phyloP scores from a whole-genome alignment of 371 early-diverging fungal species.

The Chytridiales sp. region DNA sequence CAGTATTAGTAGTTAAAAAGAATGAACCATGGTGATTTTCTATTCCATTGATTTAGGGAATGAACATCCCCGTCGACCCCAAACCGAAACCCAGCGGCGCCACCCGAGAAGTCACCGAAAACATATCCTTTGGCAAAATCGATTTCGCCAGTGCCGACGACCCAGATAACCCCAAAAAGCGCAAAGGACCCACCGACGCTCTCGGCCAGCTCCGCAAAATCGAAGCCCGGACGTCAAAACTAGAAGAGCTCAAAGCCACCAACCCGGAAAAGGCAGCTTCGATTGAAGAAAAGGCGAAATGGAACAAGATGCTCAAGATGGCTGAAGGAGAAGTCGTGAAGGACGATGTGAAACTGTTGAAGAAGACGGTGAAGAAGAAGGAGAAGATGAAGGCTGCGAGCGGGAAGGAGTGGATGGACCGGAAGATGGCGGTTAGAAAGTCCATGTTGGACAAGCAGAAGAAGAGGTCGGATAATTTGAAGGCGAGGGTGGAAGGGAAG shows the following conservation, averaged over 20 bases:
- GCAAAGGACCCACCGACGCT: constrained; percentile 73
- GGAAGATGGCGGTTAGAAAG: constrained; percentile 64
- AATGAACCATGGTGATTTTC: too few species aligned
- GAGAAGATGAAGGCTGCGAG: constrained; percentile 82
- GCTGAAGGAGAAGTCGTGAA: constrained; percentile 88
- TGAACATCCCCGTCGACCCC: too few species aligned
- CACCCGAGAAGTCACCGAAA: constrained; percentile 4
- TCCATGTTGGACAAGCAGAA: constrained; percentile 65
- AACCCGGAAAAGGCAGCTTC: constrained; percentile 70
- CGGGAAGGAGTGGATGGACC: constrained; percentile 77
- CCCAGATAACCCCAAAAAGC: constrained; percentile 54
- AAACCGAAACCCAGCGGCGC: too few species aligned
- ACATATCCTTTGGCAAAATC: constrained; percentile 70
- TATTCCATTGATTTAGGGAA: too few species aligned
- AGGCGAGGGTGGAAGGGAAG: constrained; percentile 71
- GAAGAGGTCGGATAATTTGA: constrained; percentile 77
- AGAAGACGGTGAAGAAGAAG: constrained; percentile 86
- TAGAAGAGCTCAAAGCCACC: constrained; percentile 67
- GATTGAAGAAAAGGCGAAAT: constrained; percentile 72
- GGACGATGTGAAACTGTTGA: constrained; percentile 84
- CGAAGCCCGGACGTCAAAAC: constrained; percentile 73
- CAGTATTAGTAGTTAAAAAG: too few species aligned
- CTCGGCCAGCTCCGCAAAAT: constrained; percentile 73
- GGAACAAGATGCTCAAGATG: constrained; percentile 75
- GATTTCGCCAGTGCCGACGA: constrained; percentile 56